Evolutionary conservation across 495 filamentous ascomycete species (phyloP).

Genomic region (Trichocladium antarcticum): DNA sequence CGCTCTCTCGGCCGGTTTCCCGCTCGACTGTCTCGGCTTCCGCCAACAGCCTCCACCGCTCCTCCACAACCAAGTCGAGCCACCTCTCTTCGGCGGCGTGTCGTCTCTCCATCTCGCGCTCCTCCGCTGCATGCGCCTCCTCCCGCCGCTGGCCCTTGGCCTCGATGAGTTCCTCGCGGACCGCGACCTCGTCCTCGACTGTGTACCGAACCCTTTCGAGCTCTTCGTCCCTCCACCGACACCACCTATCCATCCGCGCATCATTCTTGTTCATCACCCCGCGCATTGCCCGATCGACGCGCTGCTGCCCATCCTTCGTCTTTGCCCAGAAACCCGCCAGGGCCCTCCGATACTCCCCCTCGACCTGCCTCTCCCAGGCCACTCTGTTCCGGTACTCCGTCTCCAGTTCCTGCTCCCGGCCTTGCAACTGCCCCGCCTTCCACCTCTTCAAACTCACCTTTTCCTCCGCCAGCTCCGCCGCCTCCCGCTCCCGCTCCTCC

Average conservation of each 20-base stretch:
- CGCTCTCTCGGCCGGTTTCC: constrained; percentile 24
- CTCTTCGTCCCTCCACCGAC: too few relatives aligned
- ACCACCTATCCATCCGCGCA: too few relatives aligned
- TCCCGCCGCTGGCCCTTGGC: background rate
- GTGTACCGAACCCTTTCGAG: too few relatives aligned
- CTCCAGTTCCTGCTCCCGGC: too few relatives aligned
- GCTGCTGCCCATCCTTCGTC: constrained; percentile 6
- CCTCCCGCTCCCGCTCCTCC: too few relatives aligned
- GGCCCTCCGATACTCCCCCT: constrained; percentile 23
- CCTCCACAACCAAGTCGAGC: constrained; percentile 22
- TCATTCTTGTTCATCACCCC: too few relatives aligned
- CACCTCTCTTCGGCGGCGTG: constrained; percentile 24
- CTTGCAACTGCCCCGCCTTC: too few relatives aligned
- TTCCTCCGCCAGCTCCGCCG: too few relatives aligned
- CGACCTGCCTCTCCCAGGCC: constrained; percentile 21
- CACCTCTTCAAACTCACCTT: too few relatives aligned
- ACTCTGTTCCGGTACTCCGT: background rate
- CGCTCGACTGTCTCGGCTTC: constrained; percentile 26
- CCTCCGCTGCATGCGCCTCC: constrained; percentile 4
- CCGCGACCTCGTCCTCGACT: too few relatives aligned
- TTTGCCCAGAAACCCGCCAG: constrained; percentile 22
- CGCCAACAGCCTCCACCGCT: constrained; percentile 21
- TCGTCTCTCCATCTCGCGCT: constrained; percentile 12
- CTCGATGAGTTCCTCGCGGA: too few relatives aligned
- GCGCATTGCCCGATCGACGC: too few relatives aligned